Conservation (phyloP, 805 yeast species). For the Metschnikowia orientalis region DNA sequence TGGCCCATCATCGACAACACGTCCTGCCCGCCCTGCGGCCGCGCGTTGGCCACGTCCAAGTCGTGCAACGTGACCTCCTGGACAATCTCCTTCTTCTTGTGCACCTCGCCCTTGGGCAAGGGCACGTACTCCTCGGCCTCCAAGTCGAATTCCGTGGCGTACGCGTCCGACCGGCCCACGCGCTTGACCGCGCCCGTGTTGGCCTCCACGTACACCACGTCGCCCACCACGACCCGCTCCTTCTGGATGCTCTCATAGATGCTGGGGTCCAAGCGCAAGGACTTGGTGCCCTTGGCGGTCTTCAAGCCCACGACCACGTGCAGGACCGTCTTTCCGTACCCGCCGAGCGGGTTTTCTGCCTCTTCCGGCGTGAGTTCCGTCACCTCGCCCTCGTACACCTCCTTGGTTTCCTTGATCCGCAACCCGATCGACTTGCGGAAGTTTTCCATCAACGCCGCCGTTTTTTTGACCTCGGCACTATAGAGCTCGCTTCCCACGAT, state of each 20-base stretch:
- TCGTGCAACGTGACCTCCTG: conserved; percentile 97
- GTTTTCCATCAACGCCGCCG: conserved; percentile 93
- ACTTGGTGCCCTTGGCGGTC: conserved; percentile 88
- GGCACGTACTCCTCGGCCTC: conserved; percentile 99
- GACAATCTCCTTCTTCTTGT: conserved; percentile 94
- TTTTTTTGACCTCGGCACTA: conserved; percentile 95
- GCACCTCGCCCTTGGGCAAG: conserved; percentile 97
- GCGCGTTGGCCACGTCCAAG: conserved; percentile 91
- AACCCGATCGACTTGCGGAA: conserved; percentile 95
- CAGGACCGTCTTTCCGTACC: conserved; percentile 93
- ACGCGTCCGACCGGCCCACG: conserved; percentile 97
- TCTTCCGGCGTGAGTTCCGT: conserved; percentile 94
- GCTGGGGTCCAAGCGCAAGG: conserved; percentile 82
- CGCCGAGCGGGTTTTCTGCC: conserved; percentile 94
- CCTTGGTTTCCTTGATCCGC: conserved; percentile 94
- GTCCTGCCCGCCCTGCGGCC: conserved; percentile 97
- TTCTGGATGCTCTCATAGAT: conserved; percentile 92
- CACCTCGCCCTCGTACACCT: conserved; percentile 97
- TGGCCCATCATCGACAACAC: conserved; percentile 96
- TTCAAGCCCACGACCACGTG: conserved; percentile 93
- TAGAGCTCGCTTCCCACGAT: conserved; percentile 92
- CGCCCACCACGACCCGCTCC: conserved; percentile 92
- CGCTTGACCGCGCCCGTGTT: conserved; percentile 96
- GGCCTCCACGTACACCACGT: conserved; percentile 94
- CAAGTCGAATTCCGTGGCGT: conserved; percentile 95